These are phyloP conservation scores for Boletales sp. DNA, from an alignment of 768 basidiomycete species.

Conservation along the genomic window DNA sequence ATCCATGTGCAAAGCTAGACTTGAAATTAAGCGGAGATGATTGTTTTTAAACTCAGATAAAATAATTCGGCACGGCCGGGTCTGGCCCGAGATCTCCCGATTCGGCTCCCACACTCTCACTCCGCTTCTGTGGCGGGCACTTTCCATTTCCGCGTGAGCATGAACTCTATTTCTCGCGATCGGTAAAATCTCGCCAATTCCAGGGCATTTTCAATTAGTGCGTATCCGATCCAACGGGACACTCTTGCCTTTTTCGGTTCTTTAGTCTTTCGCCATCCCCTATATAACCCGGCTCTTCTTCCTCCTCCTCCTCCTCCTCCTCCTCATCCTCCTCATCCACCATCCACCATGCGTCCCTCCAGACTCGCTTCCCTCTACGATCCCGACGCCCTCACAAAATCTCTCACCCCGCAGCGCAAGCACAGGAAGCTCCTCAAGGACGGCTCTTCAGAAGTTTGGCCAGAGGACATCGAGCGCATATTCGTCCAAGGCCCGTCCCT, in stretches of 20 bases:
- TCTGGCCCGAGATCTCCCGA: slow-evolving; percentile 26
- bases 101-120: slow-evolving; percentile 24
- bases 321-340: slow-evolving; percentile 1
- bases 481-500: slow-evolving; percentile 63
- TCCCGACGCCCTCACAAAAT: slow-evolving; percentile 1
- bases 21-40: slow-evolving; percentile 10
- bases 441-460: slow-evolving; percentile 78
- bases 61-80: not conserved
- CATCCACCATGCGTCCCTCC: slow-evolving; percentile 23
- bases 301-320: slow-evolving; percentile 4
- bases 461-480: slow-evolving; percentile 69
- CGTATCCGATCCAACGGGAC: slow-evolving; percentile 25
- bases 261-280: slow-evolving; percentile 34
- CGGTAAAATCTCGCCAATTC: slow-evolving; percentile 24
- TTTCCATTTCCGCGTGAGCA: slow-evolving; percentile 43
- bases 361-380: slow-evolving; percentile 8
- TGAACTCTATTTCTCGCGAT: slow-evolving; percentile 28
- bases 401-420: slow-evolving; percentile 68
- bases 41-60: not conserved
- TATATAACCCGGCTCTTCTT: slow-evolving; percentile 31
- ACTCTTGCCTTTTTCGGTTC: slow-evolving; percentile 42
- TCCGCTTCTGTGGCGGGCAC: slow-evolving; percentile 46
- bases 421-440: slow-evolving; percentile 85
- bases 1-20: slow-evolving; percentile 18
- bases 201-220: slow-evolving; percentile 33